Percentiles rank a stretch among this genome's conserved stretches.
Conservation (phyloP, 2,329 filamentous ascomycete genomes). For the Colletotrichum costaricense region DNA sequence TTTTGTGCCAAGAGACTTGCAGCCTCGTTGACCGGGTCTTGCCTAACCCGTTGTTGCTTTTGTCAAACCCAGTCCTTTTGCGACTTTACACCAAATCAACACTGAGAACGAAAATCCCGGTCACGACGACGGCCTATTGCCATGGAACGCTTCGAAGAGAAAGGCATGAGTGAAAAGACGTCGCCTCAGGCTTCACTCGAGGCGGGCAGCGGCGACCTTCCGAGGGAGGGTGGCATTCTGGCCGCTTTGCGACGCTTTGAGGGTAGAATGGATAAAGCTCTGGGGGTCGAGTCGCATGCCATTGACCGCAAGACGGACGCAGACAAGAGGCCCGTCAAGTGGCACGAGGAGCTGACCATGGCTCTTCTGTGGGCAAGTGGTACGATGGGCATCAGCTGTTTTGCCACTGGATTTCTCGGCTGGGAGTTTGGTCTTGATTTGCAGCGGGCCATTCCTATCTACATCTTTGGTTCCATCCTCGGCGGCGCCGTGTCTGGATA, state of each 20-base stretch:
- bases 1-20: background rate
- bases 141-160: background rate
- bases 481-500: slow-evolving; percentile 47
- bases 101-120: background rate
- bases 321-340: background rate
- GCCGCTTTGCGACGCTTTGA: background rate
- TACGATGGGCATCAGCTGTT: background rate
- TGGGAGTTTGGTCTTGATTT: background rate
- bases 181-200: background rate
- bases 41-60: background rate
- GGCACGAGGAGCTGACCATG: background rate
- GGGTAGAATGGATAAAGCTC: background rate
- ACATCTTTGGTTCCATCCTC: background rate
- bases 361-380: background rate
- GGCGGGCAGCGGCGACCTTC: background rate
- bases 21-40: background rate
- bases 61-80: background rate
- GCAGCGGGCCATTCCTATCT: background rate
- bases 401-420: background rate
- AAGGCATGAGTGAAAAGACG: background rate
- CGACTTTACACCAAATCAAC: background rate
- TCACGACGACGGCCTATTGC: background rate
- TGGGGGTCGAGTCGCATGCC: background rate
- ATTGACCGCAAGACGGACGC: background rate
- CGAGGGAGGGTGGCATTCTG: background rate